A percentile compares a stretch with the other conserved stretches of the same genome.
Conservation (phyloP, 768 basidiomycete species). For the Candolleomyces efflorescens region DNA sequence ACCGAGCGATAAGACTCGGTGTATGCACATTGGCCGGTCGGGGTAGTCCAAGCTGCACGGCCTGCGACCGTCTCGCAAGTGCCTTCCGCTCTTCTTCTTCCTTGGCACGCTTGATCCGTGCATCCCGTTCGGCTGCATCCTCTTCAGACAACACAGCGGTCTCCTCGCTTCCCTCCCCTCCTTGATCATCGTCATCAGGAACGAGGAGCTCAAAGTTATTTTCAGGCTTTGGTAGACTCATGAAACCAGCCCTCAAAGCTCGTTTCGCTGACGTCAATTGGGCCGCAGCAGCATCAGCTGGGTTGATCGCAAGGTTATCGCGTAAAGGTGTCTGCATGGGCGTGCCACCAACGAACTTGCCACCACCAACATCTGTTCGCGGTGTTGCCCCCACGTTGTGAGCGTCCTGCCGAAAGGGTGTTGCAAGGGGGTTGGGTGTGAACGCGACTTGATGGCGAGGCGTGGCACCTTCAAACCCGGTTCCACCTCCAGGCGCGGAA, state of each 20-base stretch:
- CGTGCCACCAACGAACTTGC: conserved; percentile 53
- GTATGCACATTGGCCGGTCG: conserved; percentile 83
- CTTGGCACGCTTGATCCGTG: conserved; percentile 52
- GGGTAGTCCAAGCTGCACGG: conserved; percentile 79
- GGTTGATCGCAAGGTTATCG: conserved; percentile 89
- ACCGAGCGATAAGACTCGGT: conserved; percentile 50
- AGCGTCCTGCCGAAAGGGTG: conserved; percentile 57
- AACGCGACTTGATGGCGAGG: conserved; percentile 88
- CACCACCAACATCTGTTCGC: conserved; percentile 22
- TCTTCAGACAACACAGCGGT: conserved; percentile 50
- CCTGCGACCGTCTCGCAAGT: conserved; percentile 77
- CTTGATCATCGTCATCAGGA: conserved; percentile 90
- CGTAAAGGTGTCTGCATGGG: conserved; percentile 94
- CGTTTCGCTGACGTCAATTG: conserved; percentile 64
- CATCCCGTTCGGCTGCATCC: conserved; percentile 93
- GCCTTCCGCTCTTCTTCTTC: conserved; percentile 79
- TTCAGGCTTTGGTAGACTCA: conserved; percentile 84
- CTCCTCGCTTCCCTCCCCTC: conserved; percentile 50
- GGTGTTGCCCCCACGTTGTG: conserved; percentile 53
- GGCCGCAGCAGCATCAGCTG: conserved; percentile 51
- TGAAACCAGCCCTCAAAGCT: conserved; percentile 77
- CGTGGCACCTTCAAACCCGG: conserved; percentile 93
- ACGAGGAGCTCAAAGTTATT: conserved; percentile 96
- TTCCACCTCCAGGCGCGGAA: conserved; percentile 63
- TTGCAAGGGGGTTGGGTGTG: conserved; percentile 95